phyloP scores from a whole-genome alignment of 371 early-diverging fungal genomes.

The Apophysomyces ossiformis region DNA sequence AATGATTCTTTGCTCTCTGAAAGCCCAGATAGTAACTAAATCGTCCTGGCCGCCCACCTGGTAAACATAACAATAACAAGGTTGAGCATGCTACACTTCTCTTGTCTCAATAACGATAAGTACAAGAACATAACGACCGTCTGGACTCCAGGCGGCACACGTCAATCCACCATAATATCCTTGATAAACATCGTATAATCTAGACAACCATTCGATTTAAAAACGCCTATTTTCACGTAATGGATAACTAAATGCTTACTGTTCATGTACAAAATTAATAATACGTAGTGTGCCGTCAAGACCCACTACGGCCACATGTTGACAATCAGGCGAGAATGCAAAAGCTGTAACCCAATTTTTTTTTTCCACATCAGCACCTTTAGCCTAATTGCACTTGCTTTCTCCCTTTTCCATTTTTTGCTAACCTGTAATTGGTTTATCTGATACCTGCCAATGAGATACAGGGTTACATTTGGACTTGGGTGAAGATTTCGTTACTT shows the following conservation, averaged over 20 bases:
- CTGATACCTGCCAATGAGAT: constrained; percentile 73
- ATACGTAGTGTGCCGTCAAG: constrained; percentile 80
- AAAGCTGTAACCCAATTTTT: constrained; percentile 50
- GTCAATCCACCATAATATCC: constrained; percentile 86
- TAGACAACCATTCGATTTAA: constrained; percentile 15
- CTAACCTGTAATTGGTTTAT: constrained; percentile 71
- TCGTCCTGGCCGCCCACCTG: constrained; percentile 96
- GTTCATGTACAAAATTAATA: constrained; percentile 75
- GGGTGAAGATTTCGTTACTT: constrained; percentile 21
- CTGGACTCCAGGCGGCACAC: constrained; percentile 93
- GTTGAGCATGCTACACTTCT: background rate
- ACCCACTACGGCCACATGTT: constrained; percentile 79
- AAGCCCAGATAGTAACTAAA: constrained; percentile 90
- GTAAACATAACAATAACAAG: too few relatives aligned
- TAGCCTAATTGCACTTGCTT: background rate
- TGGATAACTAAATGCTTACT: constrained; percentile 27
- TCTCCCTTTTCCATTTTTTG: too few relatives aligned
- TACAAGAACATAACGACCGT: constrained; percentile 90
- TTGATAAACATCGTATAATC: constrained; percentile 71
- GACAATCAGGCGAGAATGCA: constrained; percentile 86
- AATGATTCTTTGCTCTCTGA: constrained; percentile 73
- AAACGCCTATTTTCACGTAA: background rate
- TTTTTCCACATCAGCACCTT: background rate
- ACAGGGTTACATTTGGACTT: constrained; percentile 74
- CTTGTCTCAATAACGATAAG: constrained; percentile 17